phyloP scores from a whole-genome alignment of 2,329 filamentous ascomycete genomes.

The Aspergillus sp. region DNA sequence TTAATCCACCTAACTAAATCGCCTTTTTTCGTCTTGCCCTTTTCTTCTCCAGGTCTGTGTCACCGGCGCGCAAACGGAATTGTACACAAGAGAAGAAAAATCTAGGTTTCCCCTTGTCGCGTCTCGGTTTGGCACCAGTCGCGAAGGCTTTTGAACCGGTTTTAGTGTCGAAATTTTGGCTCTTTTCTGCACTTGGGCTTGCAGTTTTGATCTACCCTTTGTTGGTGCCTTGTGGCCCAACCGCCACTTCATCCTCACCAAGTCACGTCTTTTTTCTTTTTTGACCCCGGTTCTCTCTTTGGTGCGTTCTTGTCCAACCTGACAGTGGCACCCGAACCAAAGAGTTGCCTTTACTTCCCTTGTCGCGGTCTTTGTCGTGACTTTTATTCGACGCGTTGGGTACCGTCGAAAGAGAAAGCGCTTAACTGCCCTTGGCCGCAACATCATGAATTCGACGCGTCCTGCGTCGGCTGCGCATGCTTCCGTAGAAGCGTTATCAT shows the following conservation, averaged over 20 bases:
- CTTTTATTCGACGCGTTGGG: neutral
- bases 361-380: neutral
- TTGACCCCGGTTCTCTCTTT: neutral
- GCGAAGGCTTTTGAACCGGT: neutral
- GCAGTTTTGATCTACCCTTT: slow-evolving; percentile 8
- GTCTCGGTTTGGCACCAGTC: slow-evolving; percentile 1
- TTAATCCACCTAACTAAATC: neutral
- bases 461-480: slow-evolving; percentile 47
- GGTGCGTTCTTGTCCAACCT: slow-evolving; percentile 9
- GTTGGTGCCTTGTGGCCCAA: slow-evolving; percentile 23
- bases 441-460: slow-evolving; percentile 34
- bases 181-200: neutral
- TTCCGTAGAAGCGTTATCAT: slow-evolving; percentile 49
- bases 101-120: neutral
- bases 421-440: slow-evolving; percentile 10
- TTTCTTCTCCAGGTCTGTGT: no score
- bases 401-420: neutral
- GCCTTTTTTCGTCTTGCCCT: neutral
- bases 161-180: neutral
- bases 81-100: no score
- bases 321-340: neutral
- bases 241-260: slow-evolving; percentile 7
- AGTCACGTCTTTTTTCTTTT: no score
- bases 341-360: neutral
- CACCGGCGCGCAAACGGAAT: no score